Evolutionary conservation across 345 rosid species (phyloP).

Genomic region (Acer yangbiense): DNA sequence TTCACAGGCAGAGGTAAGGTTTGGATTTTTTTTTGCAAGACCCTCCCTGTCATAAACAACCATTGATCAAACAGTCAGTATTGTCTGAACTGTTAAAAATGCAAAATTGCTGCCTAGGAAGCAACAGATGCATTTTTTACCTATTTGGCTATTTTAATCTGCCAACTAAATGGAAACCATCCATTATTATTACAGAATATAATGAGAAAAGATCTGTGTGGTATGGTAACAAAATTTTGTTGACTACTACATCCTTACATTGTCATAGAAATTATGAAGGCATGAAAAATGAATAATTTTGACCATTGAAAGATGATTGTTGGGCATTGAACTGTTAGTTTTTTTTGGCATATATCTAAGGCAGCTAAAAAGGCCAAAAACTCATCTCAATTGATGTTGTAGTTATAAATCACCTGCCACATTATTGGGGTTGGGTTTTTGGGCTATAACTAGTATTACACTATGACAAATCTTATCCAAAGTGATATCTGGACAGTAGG

Average conservation of each 20-base stretch:
- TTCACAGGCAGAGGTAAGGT: background rate
- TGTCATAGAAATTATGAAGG: background rate
- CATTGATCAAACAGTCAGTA: background rate
- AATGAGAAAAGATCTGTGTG: background rate
- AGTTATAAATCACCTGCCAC: background rate
- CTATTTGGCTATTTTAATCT: no score
- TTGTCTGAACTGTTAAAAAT: background rate
- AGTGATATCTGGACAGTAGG: background rate
- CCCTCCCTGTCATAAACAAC: background rate
- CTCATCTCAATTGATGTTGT: background rate
- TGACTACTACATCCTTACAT: background rate
- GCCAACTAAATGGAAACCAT: no score
- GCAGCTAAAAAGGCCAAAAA: background rate
- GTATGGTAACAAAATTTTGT: background rate
- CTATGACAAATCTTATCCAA: background rate
- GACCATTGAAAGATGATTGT: background rate
- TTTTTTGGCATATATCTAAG: background rate
- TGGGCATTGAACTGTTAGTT: background rate
- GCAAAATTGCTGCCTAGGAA: background rate
- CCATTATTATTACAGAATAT: background rate
- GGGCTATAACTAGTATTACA: background rate
- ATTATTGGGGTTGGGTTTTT: background rate
- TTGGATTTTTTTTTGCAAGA: background rate
- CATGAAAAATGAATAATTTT: background rate
- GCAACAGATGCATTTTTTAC: background rate